These are phyloP conservation scores for Gaeumannomyces tritici DNA, from an alignment of 2,329 filamentous ascomycete genomes.

Conservation along the genomic window DNA sequence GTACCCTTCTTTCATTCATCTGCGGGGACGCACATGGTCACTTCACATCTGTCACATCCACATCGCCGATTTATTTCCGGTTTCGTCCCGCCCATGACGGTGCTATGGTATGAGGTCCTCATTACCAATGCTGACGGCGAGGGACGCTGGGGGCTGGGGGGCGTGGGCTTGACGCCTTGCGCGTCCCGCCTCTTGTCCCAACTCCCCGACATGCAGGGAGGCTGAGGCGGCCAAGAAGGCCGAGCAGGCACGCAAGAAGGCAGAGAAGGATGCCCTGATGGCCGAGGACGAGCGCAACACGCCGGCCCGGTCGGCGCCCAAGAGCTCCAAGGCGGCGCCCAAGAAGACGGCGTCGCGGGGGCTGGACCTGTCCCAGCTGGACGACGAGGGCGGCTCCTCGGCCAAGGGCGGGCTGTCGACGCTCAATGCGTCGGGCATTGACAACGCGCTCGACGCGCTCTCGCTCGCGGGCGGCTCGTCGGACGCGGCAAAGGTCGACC, in stretches of 20 bases:
- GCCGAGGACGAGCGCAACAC: constrained; percentile 70
- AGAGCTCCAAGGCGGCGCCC: constrained; percentile 57
- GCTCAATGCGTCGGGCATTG: constrained; percentile 79
- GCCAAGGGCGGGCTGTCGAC: constrained; percentile 35
- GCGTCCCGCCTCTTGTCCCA: background rate
- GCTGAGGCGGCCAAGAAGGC: constrained; percentile 76
- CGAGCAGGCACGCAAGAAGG: constrained; percentile 79
- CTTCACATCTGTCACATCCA: background rate
- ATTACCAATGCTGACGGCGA: background rate
- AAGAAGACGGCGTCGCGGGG: constrained; percentile 58
- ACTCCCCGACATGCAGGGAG: constrained; percentile 45
- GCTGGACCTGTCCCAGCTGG: constrained; percentile 65
- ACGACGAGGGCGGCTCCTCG: constrained; percentile 16
- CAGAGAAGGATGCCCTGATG: constrained; percentile 75
- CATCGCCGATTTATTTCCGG: background rate
- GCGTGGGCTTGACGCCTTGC: background rate
- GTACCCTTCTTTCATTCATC: background rate
- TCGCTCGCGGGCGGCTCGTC: constrained; percentile 43
- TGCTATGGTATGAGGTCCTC: too few relatives aligned
- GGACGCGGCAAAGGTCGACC: constrained; percentile 63
- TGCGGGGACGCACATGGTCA: background rate
- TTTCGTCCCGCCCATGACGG: background rate
- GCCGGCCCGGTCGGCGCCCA: constrained; percentile 48
- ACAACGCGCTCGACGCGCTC: constrained; percentile 85
- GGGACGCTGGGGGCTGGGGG: background rate